Conservation (phyloP, 352 stramenopile genomes). For the Aphanomyces invadans region DNA sequence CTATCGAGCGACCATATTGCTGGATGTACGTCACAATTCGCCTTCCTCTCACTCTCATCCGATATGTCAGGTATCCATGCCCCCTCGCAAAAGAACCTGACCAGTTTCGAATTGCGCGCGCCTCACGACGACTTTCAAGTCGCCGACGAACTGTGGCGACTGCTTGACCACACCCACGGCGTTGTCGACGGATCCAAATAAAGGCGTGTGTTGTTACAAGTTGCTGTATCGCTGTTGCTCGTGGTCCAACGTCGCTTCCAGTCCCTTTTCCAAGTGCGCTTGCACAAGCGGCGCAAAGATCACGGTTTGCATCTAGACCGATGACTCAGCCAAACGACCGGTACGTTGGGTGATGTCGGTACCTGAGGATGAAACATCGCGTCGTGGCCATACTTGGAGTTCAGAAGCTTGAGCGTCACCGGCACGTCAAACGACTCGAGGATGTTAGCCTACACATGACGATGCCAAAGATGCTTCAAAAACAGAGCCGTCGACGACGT, state of each 20-base stretch:
- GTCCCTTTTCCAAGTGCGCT: constrained; percentile 15
- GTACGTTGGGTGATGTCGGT: background rate
- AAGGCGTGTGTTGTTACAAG: constrained; percentile 23
- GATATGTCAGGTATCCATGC: constrained; percentile 1
- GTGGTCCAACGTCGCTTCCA: constrained; percentile 35
- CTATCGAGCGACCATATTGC: constrained; percentile 14
- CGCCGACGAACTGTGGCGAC: constrained; percentile 7
- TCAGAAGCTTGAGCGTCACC: constrained; percentile 56
- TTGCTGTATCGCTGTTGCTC: constrained; percentile 64
- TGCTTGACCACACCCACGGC: background rate
- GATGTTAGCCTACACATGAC: constrained; percentile 43
- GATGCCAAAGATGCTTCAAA: background rate
- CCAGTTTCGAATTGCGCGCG: constrained; percentile 4
- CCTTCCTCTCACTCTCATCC: no score
- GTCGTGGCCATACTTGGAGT: constrained; percentile 84
- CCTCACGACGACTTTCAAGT: background rate
- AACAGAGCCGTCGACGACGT: constrained; percentile 22
- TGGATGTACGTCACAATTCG: constrained; percentile 8
- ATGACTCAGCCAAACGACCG: no score
- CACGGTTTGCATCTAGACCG: constrained; percentile 37
- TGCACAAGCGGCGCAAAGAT: constrained; percentile 62
- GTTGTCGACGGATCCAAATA: background rate
- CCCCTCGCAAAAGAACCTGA: background rate
- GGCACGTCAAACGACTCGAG: constrained; percentile 66
- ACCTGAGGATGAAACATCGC: constrained; percentile 80